These are phyloP conservation scores for Heterobasidion irregulare DNA, from an alignment of 1,284 basidiomycete genomes.

Conservation along the genomic window DNA sequence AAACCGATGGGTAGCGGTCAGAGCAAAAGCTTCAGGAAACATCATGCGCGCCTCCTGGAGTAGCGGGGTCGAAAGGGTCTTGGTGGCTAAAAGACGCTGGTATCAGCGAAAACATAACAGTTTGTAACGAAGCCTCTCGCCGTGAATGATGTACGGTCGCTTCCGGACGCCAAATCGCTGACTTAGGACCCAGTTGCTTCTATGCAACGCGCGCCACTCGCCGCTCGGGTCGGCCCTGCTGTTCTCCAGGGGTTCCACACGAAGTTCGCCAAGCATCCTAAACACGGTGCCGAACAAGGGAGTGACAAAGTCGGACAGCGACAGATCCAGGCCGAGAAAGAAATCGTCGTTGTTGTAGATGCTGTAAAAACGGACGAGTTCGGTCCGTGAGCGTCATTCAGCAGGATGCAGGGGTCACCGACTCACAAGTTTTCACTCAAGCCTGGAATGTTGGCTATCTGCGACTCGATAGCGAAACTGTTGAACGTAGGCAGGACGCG, in stretches of 20 bases:
- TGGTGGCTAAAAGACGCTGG: neutral
- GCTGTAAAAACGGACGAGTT: neutral
- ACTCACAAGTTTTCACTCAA: neutral
- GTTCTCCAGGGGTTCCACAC: neutral
- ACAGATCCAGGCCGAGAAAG: neutral
- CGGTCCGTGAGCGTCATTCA: neutral
- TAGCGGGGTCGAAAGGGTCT: neutral
- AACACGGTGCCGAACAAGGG: neutral
- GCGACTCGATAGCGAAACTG: neutral
- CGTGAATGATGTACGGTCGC: neutral
- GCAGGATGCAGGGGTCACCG: neutral
- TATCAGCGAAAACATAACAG: too few species aligned
- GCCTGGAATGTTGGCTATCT: neutral
- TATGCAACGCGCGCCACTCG: neutral
- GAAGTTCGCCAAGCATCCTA: neutral
- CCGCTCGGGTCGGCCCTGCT: neutral
- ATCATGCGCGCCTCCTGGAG: neutral
- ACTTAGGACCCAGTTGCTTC: neutral
- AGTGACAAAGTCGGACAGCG: neutral
- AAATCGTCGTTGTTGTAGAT: neutral
- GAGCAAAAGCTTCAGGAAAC: neutral
- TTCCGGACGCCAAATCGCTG: neutral
- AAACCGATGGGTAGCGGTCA: neutral
- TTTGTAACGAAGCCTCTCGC: too few species aligned
- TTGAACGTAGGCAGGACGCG: neutral